Conservation (phyloP, 2,329 filamentous ascomycete species). For the Lojkania enalia region DNA sequence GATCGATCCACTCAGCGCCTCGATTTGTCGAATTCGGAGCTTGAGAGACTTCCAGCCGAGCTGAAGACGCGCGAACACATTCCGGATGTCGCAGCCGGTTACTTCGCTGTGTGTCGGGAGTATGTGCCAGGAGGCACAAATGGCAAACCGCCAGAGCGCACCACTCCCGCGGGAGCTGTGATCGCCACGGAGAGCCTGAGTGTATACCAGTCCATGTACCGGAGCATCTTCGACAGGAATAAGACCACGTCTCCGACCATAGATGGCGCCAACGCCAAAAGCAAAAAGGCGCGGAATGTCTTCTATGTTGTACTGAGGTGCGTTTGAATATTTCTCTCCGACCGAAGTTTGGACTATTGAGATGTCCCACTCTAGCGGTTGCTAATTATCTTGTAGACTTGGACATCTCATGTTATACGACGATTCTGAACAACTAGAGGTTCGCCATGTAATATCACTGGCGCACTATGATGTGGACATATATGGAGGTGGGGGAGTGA, state of each 20-base stretch:
- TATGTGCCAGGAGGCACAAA: slow-evolving; percentile 91
- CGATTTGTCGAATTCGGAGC: background rate
- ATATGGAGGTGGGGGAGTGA: slow-evolving; percentile 75
- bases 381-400: slow-evolving; percentile 59
- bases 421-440: slow-evolving; percentile 91
- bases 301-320: slow-evolving; percentile 91
- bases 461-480: slow-evolving; percentile 84
- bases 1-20: background rate
- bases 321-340: slow-evolving; percentile 22
- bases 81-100: slow-evolving; percentile 81
- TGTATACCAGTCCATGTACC: slow-evolving; percentile 98
- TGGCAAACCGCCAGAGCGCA: slow-evolving; percentile 86
- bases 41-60: slow-evolving; percentile 60
- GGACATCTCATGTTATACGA: slow-evolving; percentile 98
- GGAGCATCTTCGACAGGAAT: slow-evolving; percentile 84
- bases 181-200: slow-evolving; percentile 82
- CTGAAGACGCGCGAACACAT: slow-evolving; percentile 62
- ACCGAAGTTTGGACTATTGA: too few relatives aligned
- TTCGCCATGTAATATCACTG: slow-evolving; percentile 92
- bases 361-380: background rate
- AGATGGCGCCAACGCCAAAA: slow-evolving; percentile 56
- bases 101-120: slow-evolving; percentile 93
- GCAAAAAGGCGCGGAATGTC: slow-evolving; percentile 74
- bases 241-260: slow-evolving; percentile 62
- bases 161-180: slow-evolving; percentile 77